Evolutionary conservation across 768 basidiomycete species (phyloP).

Genomic region (Zangia roseola): DNA sequence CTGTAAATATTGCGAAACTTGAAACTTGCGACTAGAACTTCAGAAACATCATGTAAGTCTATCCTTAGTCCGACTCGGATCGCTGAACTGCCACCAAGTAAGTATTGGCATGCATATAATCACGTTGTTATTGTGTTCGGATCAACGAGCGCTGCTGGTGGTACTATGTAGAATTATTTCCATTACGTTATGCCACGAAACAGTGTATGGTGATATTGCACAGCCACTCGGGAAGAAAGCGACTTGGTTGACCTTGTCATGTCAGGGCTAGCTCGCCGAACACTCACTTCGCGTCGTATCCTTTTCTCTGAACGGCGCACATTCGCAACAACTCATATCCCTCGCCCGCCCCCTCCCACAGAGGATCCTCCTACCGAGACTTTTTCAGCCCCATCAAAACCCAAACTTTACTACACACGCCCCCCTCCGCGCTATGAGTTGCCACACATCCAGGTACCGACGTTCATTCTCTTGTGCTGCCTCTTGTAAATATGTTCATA

Average conservation of each 20-base stretch:
- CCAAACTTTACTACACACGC: constrained; percentile 43
- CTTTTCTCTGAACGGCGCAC: constrained; percentile 8
- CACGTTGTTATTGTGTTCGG: too few species aligned
- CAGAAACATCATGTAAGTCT: too few species aligned
- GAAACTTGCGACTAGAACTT: too few species aligned
- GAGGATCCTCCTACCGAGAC: constrained; percentile 35
- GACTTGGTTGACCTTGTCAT: constrained; percentile 18
- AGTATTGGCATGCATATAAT: too few species aligned
- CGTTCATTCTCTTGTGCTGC: neutral
- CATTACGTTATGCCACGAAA: too few species aligned
- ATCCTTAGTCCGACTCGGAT: too few species aligned
- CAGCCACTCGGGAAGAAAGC: neutral
- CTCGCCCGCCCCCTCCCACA: constrained; percentile 27
- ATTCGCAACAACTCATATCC: constrained; percentile 24
- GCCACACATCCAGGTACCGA: constrained; percentile 41
- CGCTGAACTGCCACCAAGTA: too few species aligned
- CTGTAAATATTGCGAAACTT: neutral
- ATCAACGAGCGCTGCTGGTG: too few species aligned
- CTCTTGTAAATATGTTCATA: constrained; percentile 6
- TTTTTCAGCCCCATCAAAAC: constrained; percentile 45
- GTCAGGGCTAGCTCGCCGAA: constrained; percentile 15
- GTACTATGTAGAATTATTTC: too few species aligned
- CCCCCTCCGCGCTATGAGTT: constrained; percentile 39
- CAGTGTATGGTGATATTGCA: neutral
- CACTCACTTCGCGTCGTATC: constrained; percentile 10